A percentile compares a stretch with the other conserved stretches of the same genome.
Evolutionary conservation across 2,329 filamentous ascomycete genomes (phyloP).

Genomic region (Monosporascus ibericus): DNA sequence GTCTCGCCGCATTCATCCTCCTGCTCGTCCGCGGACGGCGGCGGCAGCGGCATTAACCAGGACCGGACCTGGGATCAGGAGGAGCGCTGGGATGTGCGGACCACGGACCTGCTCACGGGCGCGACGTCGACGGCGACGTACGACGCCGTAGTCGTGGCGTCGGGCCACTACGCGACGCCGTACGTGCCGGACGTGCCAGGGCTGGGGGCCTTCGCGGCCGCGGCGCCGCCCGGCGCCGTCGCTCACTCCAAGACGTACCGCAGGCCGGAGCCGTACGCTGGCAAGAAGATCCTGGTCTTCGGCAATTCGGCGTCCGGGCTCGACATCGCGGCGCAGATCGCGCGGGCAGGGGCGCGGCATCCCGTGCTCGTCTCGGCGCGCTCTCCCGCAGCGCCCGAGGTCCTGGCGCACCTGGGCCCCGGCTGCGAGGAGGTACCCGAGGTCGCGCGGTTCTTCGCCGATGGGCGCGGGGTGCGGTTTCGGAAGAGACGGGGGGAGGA

Average conservation of each 20-base stretch:
- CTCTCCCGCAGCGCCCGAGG: slow-evolving; percentile 40
- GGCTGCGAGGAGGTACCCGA: slow-evolving; percentile 47
- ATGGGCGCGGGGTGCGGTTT: slow-evolving; percentile 58
- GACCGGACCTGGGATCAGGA: slow-evolving; percentile 27
- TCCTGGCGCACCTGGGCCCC: slow-evolving; percentile 32
- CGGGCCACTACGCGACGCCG: slow-evolving; percentile 67
- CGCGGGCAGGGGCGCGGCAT: slow-evolving; percentile 44
- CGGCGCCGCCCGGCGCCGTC: slow-evolving; percentile 53
- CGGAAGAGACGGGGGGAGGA: neutral
- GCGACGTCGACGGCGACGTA: slow-evolving; percentile 43
- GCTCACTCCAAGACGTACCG: slow-evolving; percentile 79
- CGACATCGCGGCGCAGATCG: slow-evolving; percentile 75
- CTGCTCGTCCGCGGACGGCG: neutral
- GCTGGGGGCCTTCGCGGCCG: slow-evolving; percentile 51
- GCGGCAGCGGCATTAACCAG: too few relatives aligned
- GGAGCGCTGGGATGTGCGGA: slow-evolving; percentile 53
- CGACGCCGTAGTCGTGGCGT: slow-evolving; percentile 71
- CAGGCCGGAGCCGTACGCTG: slow-evolving; percentile 52
- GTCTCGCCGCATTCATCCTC: slow-evolving; percentile 20
- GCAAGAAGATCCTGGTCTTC: slow-evolving; percentile 74
- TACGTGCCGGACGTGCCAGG: slow-evolving; percentile 59
- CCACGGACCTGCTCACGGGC: slow-evolving; percentile 42
- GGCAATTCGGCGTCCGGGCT: slow-evolving; percentile 80
- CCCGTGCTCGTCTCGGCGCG: slow-evolving; percentile 62
- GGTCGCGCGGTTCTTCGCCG: slow-evolving; percentile 51